phyloP scores from a whole-genome alignment of 1,284 basidiomycete genomes.

The Bondarzewia mesenterica region DNA sequence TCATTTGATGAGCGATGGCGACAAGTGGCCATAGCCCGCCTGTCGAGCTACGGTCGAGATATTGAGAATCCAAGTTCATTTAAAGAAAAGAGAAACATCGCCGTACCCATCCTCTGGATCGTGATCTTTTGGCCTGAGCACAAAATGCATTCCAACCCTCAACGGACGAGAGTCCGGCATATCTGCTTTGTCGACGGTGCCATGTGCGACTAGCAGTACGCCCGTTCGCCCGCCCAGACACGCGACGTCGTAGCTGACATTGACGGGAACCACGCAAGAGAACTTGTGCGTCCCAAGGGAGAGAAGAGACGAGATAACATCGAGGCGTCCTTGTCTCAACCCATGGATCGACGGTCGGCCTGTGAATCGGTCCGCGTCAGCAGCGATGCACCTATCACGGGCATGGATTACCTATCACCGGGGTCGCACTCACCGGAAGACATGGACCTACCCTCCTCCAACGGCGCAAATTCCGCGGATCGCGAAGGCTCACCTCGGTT shows the following conservation, averaged over 20 bases:
- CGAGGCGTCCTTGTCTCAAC: slow-evolving; percentile 11
- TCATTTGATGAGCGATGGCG: slow-evolving; percentile 23
- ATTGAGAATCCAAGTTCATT: background rate
- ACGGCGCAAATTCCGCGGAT: background rate
- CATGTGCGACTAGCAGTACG: slow-evolving; percentile 18
- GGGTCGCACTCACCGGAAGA: background rate
- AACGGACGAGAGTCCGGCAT: background rate
- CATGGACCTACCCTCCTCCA: background rate
- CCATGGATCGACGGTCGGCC: background rate
- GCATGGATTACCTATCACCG: too few species aligned
- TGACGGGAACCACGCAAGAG: background rate
- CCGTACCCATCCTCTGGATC: slow-evolving; percentile 23
- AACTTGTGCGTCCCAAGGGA: slow-evolving; percentile 8
- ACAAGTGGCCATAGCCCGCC: slow-evolving; percentile 19
- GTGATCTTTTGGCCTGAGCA: slow-evolving; percentile 23
- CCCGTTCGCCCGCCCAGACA: slow-evolving; percentile 14
- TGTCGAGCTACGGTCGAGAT: slow-evolving; percentile 10
- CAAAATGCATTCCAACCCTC: slow-evolving; percentile 25
- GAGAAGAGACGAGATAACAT: slow-evolving; percentile 15
- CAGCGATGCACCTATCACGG: too few species aligned
- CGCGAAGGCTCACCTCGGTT: background rate
- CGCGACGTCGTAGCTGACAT: slow-evolving; percentile 3
- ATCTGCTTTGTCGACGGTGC: slow-evolving; percentile 5
- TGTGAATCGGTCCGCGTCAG: background rate
- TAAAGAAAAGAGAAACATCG: background rate